These are phyloP conservation scores for Aspergillus cejpii DNA, from an alignment of 2,329 filamentous ascomycete genomes.

Conservation along the genomic window DNA sequence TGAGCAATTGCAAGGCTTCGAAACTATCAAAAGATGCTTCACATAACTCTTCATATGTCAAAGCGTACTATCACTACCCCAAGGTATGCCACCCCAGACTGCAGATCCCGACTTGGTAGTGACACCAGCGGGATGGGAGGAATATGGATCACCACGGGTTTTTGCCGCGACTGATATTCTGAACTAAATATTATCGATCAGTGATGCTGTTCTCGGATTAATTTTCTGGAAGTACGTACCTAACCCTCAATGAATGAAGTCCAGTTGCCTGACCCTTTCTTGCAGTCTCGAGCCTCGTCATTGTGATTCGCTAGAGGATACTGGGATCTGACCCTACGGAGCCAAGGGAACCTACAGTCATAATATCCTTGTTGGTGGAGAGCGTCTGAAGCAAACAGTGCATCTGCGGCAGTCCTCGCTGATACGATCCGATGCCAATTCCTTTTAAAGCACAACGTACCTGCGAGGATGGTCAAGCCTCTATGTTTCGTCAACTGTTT, in stretches of 20 bases:
- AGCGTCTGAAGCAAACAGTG: neutral
- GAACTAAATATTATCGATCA: neutral
- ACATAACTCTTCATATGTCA: constrained; percentile 3
- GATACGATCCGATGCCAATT: neutral
- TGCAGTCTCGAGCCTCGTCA: neutral
- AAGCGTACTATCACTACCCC: neutral
- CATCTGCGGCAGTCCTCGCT: neutral
- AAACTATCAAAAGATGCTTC: neutral
- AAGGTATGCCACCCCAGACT: neutral
- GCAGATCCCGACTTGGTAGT: neutral
- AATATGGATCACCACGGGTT: neutral
- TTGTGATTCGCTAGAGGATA: neutral
- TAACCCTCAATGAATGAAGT: neutral
- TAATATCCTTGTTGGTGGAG: neutral
- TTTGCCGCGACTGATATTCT: neutral
- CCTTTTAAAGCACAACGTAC: neutral
- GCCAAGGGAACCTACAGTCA: neutral
- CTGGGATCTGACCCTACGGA: neutral
- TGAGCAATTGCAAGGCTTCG: neutral
- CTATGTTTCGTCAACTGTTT: neutral
- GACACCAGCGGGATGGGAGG: neutral
- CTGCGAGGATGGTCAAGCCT: neutral
- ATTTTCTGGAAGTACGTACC: neutral
- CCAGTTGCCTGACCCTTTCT: neutral
- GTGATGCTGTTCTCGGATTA: neutral